These are phyloP conservation scores for Glomus cerebriforme DNA, from an alignment of 192 early-diverging fungal species.

Conservation along the genomic window DNA sequence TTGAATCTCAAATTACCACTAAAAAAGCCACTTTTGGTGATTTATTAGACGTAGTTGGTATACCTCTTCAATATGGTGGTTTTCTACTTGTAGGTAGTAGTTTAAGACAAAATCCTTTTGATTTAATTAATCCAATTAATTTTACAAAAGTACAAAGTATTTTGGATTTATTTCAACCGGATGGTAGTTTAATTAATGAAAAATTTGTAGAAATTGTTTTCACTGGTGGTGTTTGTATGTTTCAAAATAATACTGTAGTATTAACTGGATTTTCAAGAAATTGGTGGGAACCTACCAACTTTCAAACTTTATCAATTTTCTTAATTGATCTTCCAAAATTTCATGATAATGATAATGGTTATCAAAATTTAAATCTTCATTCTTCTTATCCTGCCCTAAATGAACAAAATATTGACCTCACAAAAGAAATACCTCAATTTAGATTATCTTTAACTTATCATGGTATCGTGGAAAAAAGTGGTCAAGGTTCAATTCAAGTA, in stretches of 20 bases:
- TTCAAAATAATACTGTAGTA: slow-evolving; percentile 3
- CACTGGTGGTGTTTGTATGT: not conserved
- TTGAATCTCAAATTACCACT: not conserved
- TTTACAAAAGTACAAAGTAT: not conserved
- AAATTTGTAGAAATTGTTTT: not conserved
- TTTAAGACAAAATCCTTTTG: slow-evolving; percentile 6
- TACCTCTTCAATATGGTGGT: not conserved
- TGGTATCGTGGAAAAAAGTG: not conserved
- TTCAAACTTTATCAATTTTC: not conserved
- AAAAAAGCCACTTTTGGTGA: not conserved
- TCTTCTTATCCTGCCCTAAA: not conserved
- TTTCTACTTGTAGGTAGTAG: not conserved
- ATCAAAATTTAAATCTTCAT: slow-evolving; percentile 1
- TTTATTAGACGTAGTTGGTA: not conserved
- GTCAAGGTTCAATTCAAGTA: not conserved
- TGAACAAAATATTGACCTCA: not conserved
- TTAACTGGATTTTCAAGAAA: not conserved
- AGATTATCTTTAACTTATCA: not conserved
- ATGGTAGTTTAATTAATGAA: not conserved
- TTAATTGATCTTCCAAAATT: not conserved
- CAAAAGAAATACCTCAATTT: not conserved
- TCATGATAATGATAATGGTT: slow-evolving; percentile 1
- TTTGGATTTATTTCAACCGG: not conserved
- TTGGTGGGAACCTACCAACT: not conserved
- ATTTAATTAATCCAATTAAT: not conserved